Conservation (phyloP, 495 filamentous ascomycete genomes). For the Penicillium bialowiezense region DNA sequence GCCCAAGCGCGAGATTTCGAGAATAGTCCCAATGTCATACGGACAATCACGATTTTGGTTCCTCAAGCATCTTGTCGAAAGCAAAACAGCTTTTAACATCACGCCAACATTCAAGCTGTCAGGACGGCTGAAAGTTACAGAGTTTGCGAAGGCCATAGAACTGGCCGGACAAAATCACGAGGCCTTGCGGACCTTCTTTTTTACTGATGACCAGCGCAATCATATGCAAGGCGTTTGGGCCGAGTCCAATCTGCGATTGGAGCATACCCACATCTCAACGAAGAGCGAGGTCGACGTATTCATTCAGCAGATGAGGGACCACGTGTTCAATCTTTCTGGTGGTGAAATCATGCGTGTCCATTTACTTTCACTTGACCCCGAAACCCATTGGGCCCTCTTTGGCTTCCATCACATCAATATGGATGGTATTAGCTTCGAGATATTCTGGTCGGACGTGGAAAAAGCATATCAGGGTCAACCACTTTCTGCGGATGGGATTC, state of each 20-base stretch:
- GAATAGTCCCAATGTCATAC: constrained; percentile 27
- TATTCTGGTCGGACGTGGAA: constrained; percentile 39
- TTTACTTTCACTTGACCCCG: constrained; percentile 16
- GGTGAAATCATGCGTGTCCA: constrained; percentile 29
- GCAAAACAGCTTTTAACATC: constrained; percentile 37
- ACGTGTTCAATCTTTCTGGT: constrained; percentile 29
- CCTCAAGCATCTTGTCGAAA: constrained; percentile 23
- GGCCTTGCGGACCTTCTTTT: constrained; percentile 41
- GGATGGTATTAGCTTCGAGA: constrained; percentile 43
- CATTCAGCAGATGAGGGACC: constrained; percentile 9
- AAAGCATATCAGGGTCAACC: constrained; percentile 30
- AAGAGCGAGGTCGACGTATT: constrained; percentile 11
- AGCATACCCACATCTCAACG: constrained; percentile 13
- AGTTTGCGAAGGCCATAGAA: constrained; percentile 31
- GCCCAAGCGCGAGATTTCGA: constrained; percentile 1
- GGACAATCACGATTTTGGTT: constrained; percentile 51
- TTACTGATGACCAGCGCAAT: constrained; percentile 12
- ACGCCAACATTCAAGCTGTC: constrained; percentile 15
- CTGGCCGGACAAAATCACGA: constrained; percentile 38
- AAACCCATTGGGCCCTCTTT: constrained; percentile 28
- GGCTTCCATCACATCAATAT: constrained; percentile 48
- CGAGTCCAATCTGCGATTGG: constrained; percentile 13
- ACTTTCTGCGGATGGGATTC: constrained; percentile 8
- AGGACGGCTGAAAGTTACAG: constrained; percentile 13
- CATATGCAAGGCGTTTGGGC: constrained; percentile 23